Evolutionary conservation across 2,329 filamentous ascomycete species (phyloP).

Genomic region (Colletotrichum tabaci): DNA sequence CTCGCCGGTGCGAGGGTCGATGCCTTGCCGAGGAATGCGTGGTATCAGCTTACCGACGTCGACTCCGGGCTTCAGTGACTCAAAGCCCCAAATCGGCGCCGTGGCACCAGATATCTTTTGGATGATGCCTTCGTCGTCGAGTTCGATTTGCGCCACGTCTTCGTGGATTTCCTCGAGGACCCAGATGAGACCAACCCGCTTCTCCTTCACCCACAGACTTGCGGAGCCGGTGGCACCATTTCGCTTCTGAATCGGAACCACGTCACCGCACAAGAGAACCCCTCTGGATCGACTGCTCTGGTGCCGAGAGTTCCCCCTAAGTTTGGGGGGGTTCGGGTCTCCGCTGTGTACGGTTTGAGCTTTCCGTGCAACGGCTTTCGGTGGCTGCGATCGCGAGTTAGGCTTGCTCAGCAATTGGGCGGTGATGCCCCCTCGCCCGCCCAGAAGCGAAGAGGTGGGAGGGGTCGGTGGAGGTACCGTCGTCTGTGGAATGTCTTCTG

Average conservation of each 20-base stretch:
- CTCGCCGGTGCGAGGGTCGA: conserved; percentile 77
- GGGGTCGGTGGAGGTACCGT: conserved; percentile 55
- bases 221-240: conserved; percentile 94
- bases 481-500: conserved; percentile 55
- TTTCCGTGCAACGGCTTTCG: conserved; percentile 69
- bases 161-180: conserved; percentile 98
- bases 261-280: conserved; percentile 93
- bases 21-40: conserved; percentile 82
- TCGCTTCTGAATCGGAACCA: conserved; percentile 97
- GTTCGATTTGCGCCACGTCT: conserved; percentile 83
- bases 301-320: conserved; percentile 72
- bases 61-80: conserved; percentile 75
- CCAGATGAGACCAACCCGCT: conserved; percentile 94
- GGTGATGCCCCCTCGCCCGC: conserved; percentile 83
- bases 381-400: conserved; percentile 69
- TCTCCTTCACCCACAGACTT: conserved; percentile 99
- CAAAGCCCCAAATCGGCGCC: conserved; percentile 88
- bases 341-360: conserved; percentile 76
- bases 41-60: conserved; percentile 86
- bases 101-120: conserved; percentile 80
- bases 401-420: conserved; percentile 91
- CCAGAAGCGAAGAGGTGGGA: conserved; percentile 71
- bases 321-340: conserved; percentile 68
- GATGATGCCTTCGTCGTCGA: conserved; percentile 85
- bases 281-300: conserved; percentile 84